Conservation (phyloP, 2,329 filamentous ascomycete species). For the Paracoccidioides brasiliensis region DNA sequence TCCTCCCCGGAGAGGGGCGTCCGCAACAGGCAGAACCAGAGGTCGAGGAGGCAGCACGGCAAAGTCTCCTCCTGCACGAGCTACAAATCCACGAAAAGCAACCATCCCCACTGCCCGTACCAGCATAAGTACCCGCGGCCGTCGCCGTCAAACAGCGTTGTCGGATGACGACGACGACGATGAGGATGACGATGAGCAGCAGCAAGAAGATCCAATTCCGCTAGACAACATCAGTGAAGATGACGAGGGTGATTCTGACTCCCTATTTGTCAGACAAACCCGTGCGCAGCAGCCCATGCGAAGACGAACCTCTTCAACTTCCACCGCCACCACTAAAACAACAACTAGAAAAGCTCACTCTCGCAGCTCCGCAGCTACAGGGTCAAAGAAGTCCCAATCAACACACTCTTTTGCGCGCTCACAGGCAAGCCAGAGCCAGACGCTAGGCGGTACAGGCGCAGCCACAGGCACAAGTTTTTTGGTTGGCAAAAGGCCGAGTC, state of each 20-base stretch:
- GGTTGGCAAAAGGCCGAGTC: constrained; percentile 17
- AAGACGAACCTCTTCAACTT: constrained; percentile 10
- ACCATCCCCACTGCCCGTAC: constrained; percentile 13
- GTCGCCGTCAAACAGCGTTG: constrained; percentile 20
- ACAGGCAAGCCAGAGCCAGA: constrained; percentile 17
- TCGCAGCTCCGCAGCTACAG: constrained; percentile 23
- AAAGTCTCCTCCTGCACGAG: constrained; percentile 11
- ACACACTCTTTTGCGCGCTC: constrained; percentile 31
- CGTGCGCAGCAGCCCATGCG: constrained; percentile 10
- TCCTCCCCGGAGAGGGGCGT: constrained; percentile 33
- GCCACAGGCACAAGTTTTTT: constrained; percentile 14
- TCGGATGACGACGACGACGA: constrained; percentile 3
- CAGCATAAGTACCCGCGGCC: constrained; percentile 10
- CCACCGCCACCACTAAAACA: constrained; percentile 15
- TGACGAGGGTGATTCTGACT: constrained; percentile 21
- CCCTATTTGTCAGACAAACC: constrained; percentile 30
- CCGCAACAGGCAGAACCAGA: constrained; percentile 18
- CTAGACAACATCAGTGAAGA: constrained; percentile 23
- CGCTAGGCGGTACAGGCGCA: constrained; percentile 15
- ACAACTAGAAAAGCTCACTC: constrained; percentile 17
- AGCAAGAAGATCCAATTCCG: constrained; percentile 29
- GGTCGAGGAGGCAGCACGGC: constrained; percentile 9
- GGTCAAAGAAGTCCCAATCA: constrained; percentile 23
- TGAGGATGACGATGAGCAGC: constrained; percentile 25
- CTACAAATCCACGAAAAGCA: constrained; percentile 21